Conservation (phyloP, 1,284 basidiomycete species). For the Rhodotorula glutinis region DNA sequence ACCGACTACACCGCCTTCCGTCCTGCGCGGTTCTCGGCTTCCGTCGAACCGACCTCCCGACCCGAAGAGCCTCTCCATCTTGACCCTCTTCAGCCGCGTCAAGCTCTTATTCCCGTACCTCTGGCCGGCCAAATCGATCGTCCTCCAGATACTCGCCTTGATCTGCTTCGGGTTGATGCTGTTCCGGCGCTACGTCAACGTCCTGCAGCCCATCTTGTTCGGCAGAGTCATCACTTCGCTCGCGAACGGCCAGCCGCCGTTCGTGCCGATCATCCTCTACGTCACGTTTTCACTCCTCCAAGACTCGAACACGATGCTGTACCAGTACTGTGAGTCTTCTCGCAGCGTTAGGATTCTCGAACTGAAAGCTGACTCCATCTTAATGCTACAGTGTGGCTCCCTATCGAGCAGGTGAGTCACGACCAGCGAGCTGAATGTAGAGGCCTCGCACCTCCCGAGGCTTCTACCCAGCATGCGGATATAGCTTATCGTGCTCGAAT, state of each 20-base stretch:
- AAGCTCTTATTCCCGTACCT: conserved; percentile 65
- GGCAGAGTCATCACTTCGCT: conserved; percentile 61
- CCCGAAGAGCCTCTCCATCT: conserved; percentile 26
- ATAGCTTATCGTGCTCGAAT: too few relatives aligned
- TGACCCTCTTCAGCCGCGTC: conserved; percentile 39
- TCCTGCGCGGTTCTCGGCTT: conserved; percentile 23
- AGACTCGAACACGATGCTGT: conserved; percentile 49
- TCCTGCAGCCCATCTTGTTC: conserved; percentile 67
- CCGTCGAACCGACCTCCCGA: conserved; percentile 35
- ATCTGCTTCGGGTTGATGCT: conserved; percentile 37
- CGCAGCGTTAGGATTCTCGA: too few relatives aligned
- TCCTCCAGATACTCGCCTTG: conserved; percentile 64
- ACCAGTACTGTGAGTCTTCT: conserved; percentile 24
- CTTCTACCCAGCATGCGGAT: too few relatives aligned
- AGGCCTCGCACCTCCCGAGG: background rate
- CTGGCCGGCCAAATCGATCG: conserved; percentile 67
- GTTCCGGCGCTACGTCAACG: conserved; percentile 62
- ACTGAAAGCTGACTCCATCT: background rate
- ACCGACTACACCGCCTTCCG: conserved; percentile 3
- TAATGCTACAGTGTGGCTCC: conserved; percentile 47
- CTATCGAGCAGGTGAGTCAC: conserved; percentile 59
- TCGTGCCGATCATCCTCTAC: conserved; percentile 46
- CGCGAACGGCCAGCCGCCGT: conserved; percentile 41
- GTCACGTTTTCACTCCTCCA: conserved; percentile 49
- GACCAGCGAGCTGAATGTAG: too few relatives aligned